A percentile compares a stretch with the other conserved stretches of the same genome.
Conservation (phyloP, 1,284 basidiomycete species). For the Xanthoconium separans region DNA sequence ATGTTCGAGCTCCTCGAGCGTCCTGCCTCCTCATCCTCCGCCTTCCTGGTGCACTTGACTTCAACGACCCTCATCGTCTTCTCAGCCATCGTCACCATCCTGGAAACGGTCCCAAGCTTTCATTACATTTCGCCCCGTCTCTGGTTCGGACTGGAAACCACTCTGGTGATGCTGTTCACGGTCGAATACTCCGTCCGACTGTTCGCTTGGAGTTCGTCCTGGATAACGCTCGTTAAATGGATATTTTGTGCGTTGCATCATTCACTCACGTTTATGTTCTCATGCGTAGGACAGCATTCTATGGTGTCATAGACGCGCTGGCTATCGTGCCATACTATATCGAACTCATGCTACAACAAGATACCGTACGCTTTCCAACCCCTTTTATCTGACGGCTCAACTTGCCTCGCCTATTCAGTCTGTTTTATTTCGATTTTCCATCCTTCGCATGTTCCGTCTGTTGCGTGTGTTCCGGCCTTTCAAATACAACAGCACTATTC, state of each 20-base stretch:
- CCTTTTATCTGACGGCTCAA: not conserved
- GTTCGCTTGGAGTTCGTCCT: constrained; percentile 63
- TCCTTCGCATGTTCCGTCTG: constrained; percentile 79
- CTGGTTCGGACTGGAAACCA: constrained; percentile 83
- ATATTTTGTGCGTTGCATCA: constrained; percentile 55
- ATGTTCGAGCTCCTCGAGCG: constrained; percentile 64
- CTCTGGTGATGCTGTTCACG: constrained; percentile 78
- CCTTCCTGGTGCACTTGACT: constrained; percentile 64
- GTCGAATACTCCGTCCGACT: constrained; percentile 71
- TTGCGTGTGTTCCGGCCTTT: constrained; percentile 87
- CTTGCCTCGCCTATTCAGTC: constrained; percentile 44
- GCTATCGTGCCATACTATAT: constrained; percentile 87
- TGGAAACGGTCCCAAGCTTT: constrained; percentile 84
- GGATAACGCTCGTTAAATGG: constrained; percentile 62
- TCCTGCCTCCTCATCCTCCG: constrained; percentile 64
- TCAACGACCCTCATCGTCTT: constrained; percentile 63
- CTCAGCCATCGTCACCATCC: constrained; percentile 77
- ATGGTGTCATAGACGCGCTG: constrained; percentile 80
- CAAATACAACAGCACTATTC: constrained; percentile 76
- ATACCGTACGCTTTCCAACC: constrained; percentile 58
- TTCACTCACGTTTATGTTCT: not conserved
- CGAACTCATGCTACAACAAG: constrained; percentile 78
- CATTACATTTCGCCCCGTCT: constrained; percentile 66
- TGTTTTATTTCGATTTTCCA: constrained; percentile 85
- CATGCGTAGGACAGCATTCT: constrained; percentile 59